Conservation (phyloP, 495 filamentous ascomycete species). For the Penicillium cosmopolitanum region DNA sequence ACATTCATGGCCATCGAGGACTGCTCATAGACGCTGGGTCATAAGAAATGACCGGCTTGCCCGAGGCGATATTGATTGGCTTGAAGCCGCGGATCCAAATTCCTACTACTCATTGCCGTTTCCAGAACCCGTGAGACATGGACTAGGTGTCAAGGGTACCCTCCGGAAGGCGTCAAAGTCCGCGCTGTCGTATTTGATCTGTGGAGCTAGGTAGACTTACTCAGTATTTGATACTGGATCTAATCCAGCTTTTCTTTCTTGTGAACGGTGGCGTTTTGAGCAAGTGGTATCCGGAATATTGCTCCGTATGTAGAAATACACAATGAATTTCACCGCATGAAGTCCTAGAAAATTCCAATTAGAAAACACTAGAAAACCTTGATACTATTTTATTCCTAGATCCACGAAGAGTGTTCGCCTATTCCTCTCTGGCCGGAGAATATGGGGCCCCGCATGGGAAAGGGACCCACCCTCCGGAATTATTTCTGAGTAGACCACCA, state of each 20-base stretch:
- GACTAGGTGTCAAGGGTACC: neutral
- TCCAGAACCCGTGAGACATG: neutral
- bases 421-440: neutral
- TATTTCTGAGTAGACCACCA: no score
- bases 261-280: no score
- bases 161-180: neutral
- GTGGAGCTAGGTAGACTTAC: neutral
- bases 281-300: no score
- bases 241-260: no score
- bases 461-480: neutral
- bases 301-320: no score
- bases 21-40: no score
- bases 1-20: no score
- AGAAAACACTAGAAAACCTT: no score
- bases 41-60: neutral
- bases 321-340: no score
- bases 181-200: neutral
- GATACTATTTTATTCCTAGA: neutral
- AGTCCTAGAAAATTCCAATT: no score
- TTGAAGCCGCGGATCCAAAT: neutral
- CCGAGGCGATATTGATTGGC: neutral
- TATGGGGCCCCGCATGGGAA: slow-evolving; percentile 4
- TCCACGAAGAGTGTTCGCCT: neutral
- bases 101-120: slow-evolving; percentile 4
- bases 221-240: neutral